phyloP scores from a whole-genome alignment of 306 rosid species.

The Geum urbanum region DNA sequence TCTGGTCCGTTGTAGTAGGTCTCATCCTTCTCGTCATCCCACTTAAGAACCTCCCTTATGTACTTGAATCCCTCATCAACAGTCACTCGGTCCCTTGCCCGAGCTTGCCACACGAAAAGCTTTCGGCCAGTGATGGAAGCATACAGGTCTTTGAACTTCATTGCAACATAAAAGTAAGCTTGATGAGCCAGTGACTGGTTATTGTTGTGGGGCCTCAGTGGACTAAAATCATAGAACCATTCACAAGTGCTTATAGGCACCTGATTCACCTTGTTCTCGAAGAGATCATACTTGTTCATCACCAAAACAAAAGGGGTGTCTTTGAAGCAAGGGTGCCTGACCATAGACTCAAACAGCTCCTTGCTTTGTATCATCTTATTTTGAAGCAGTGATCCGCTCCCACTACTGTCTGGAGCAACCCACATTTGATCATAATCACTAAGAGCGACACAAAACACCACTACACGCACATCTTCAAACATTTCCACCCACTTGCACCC shows the following conservation, averaged over 20 bases:
- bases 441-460: conserved; percentile 72
- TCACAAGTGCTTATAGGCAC: conserved; percentile 58
- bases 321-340: conserved; percentile 82
- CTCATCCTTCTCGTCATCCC: conserved; percentile 94
- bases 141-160: conserved; percentile 96
- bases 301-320: conserved; percentile 78
- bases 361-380: conserved; percentile 94
- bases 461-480: conserved; percentile 93
- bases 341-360: conserved; percentile 87
- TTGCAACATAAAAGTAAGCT: conserved; percentile 87
- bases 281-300: conserved; percentile 84
- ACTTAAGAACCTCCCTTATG: conserved; percentile 82
- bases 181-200: conserved; percentile 83
- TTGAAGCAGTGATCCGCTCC: conserved; percentile 72
- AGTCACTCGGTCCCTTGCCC: conserved; percentile 75
- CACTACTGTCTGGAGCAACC: conserved; percentile 53
- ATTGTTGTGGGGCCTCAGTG: conserved; percentile 52
- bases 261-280: conserved; percentile 68
- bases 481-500: conserved; percentile 99
- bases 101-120: conserved; percentile 84
- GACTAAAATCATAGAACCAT: conserved; percentile 82
- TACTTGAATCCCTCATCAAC: conserved; percentile 90
- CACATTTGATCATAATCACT: conserved; percentile 79
- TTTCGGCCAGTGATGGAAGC: conserved; percentile 59
- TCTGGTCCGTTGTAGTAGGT: conserved; percentile 73